These are phyloP conservation scores for Sergeia podlipaevii DNA, from an alignment of 208 protist species.

Conservation along the genomic window DNA sequence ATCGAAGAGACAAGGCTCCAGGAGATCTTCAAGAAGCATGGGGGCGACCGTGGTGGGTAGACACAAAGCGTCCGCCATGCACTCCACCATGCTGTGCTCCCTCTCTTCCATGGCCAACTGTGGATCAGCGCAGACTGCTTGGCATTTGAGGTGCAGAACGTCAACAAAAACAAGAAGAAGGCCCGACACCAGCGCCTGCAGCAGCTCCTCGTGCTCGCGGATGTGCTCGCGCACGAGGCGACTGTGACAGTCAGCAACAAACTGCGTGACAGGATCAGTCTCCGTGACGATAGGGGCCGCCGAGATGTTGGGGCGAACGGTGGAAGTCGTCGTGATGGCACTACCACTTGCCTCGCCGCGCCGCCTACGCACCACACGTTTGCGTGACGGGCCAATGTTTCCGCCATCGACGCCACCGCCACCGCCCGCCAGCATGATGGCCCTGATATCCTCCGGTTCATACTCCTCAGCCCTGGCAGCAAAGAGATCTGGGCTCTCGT, in stretches of 20 bases:
- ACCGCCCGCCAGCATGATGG: background rate
- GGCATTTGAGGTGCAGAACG: conserved; percentile 59
- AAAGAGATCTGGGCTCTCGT: conserved; percentile 69
- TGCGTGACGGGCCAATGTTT: conserved; percentile 1
- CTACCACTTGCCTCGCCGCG: no score
- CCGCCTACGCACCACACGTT: conserved; percentile 18
- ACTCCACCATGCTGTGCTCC: conserved; percentile 63
- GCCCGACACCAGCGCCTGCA: conserved; percentile 64
- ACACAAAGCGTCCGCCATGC: conserved; percentile 78
- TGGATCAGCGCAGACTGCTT: conserved; percentile 22
- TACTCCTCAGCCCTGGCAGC: conserved; percentile 52
- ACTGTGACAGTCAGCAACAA: conserved; percentile 53
- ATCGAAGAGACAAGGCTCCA: conserved; percentile 68
- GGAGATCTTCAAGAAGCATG: conserved; percentile 64
- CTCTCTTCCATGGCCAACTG: conserved; percentile 19
- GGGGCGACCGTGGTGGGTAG: conserved; percentile 58
- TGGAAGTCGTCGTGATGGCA: background rate
- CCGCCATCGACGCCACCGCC: conserved; percentile 1
- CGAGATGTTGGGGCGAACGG: background rate
- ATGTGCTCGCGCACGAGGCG: conserved; percentile 64
- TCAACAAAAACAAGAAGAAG: conserved; percentile 73
- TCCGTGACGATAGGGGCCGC: conserved; percentile 1
- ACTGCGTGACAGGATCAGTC: conserved; percentile 49
- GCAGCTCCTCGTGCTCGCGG: conserved; percentile 62
- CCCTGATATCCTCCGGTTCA: conserved; percentile 6